Evolutionary conservation across 345 rosid genomes (phyloP), one percentile per base, ranked within the genome.

Genomic region (Dovyalis caffra): DNA sequence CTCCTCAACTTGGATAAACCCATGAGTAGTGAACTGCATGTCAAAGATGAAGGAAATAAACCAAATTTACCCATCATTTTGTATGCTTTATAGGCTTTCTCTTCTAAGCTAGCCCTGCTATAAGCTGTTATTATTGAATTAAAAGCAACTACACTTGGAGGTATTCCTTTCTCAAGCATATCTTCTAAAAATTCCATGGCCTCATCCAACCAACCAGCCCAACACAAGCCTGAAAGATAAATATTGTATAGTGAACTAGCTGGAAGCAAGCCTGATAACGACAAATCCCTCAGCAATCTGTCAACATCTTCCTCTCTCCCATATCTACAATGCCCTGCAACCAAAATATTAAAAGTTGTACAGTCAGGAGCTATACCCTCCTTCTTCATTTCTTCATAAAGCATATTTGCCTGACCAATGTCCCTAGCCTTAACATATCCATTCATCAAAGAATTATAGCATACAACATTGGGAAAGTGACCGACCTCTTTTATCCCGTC

Each of bases 391-490:
- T 88, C 94, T 63, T 84, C 81, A 23, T 82, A 91, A 40, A 91
- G 77, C 76, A 78, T 63, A 62, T 78, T 85, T 28, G 94, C 94
- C 72, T 85, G 86, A 78, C 67, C 77, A 70, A 88, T 72, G 68
- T 88, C 87, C 84, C 83, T 83, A 10, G 92, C 87, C 81, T 91
- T 91, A 65, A 90, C 86, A 75, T 88, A 88, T 12, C 97, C 94
- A 78, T 85, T 85, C 76, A 91, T 83, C 76, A 91, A 77, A 72
- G 91, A 68, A 68, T 91, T 91, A 79, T 79, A 91, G 12, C 83
- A 78, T n/a, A 68, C 43, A 69, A 78, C 83, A 81, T 81, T 84
- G 43, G 90, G 86, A 20, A 86, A 71, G 45, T 88, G 81, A 76
- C 83, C 90, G 33, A 69, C 34, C 56, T 85, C 83, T 2, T 79